These are phyloP conservation scores for Polytolypa hystricis DNA, from an alignment of 2,329 filamentous ascomycete genomes.

Conservation along the genomic window DNA sequence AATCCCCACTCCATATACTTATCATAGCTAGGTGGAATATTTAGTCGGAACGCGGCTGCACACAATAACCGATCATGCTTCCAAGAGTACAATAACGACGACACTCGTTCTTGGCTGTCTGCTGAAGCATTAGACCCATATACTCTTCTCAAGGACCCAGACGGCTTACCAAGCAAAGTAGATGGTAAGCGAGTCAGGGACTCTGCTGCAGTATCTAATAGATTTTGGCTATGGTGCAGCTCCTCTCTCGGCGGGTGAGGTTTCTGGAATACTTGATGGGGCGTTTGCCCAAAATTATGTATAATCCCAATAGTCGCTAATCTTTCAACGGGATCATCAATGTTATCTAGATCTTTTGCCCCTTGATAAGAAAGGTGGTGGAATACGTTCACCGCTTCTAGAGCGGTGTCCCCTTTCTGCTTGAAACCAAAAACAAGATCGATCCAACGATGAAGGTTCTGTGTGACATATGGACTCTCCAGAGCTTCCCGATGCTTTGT, in stretches of 20 bases:
- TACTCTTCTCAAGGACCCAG: neutral
- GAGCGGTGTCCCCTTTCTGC: slow-evolving; percentile 81
- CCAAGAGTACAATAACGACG: slow-evolving; percentile 64
- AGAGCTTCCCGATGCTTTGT: slow-evolving; percentile 90
- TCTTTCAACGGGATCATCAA: slow-evolving; percentile 76
- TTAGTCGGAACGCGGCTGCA: slow-evolving; percentile 71
- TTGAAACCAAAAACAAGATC: slow-evolving; percentile 91
- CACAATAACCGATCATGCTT: slow-evolving; percentile 76
- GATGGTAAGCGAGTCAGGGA: slow-evolving; percentile 68
- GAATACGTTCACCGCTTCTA: slow-evolving; percentile 90
- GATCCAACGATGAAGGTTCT: slow-evolving; percentile 87
- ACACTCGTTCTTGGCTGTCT: slow-evolving; percentile 66
- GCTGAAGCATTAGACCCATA: slow-evolving; percentile 11
- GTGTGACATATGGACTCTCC: slow-evolving; percentile 84
- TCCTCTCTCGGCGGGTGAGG: slow-evolving; percentile 70
- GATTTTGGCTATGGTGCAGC: slow-evolving; percentile 49
- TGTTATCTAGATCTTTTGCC: slow-evolving; percentile 82
- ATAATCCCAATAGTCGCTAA: slow-evolving; percentile 89
- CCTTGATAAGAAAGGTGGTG: slow-evolving; percentile 93
- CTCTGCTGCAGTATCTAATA: slow-evolving; percentile 68
- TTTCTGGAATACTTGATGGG: slow-evolving; percentile 81
- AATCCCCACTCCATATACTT: slow-evolving; percentile 96
- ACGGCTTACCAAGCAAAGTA: slow-evolving; percentile 53
- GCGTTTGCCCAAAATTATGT: slow-evolving; percentile 96
- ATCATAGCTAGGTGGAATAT: slow-evolving; percentile 76